A percentile compares a stretch with the other conserved stretches of the same genome.
phyloP scores from a whole-genome alignment of 495 filamentous ascomycete genomes.

The Aspergillus coremiiformis region DNA sequence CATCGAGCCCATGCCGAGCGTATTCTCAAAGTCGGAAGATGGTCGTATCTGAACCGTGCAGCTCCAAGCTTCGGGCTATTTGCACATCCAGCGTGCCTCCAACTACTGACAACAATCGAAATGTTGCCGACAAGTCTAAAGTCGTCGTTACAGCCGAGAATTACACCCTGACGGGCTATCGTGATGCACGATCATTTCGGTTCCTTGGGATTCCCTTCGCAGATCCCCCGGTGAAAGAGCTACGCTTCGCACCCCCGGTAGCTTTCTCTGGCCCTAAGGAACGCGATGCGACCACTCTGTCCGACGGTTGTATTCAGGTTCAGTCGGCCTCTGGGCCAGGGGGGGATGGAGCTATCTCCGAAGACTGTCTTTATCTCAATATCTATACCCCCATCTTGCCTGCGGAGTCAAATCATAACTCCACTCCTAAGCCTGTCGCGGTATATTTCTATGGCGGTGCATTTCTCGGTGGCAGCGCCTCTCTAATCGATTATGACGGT shows the following conservation, averaged over 20 bases:
- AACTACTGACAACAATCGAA: slow-evolving; percentile 17
- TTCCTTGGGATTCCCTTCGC: slow-evolving; percentile 48
- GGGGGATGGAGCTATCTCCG: slow-evolving; percentile 23
- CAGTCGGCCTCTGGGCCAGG: slow-evolving; percentile 7
- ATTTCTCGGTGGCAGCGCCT: slow-evolving; percentile 33
- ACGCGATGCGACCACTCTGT: slow-evolving; percentile 37
- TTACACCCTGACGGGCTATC: slow-evolving; percentile 33
- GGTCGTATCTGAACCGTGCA: slow-evolving; percentile 8
- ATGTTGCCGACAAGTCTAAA: slow-evolving; percentile 17
- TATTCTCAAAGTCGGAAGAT: slow-evolving; percentile 11
- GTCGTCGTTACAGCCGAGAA: slow-evolving; percentile 24
- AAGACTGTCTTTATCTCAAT: slow-evolving; percentile 42
- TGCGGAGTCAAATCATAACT: not conserved
- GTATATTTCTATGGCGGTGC: slow-evolving; percentile 44
- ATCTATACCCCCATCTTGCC: slow-evolving; percentile 25
- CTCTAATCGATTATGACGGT: slow-evolving; percentile 35
- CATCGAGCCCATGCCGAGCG: slow-evolving; percentile 7
- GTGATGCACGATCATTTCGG: slow-evolving; percentile 47
- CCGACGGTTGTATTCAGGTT: slow-evolving; percentile 38
- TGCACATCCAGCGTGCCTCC: slow-evolving; percentile 23
- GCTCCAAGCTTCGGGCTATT: slow-evolving; percentile 15
- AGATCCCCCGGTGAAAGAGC: slow-evolving; percentile 26
- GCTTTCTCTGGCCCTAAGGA: slow-evolving; percentile 30
- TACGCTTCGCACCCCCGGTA: slow-evolving; percentile 40
- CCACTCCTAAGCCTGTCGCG: slow-evolving; percentile 28